phyloP scores from a whole-genome alignment of 441 rosid genomes.

The Pelargonium fulgidum region DNA sequence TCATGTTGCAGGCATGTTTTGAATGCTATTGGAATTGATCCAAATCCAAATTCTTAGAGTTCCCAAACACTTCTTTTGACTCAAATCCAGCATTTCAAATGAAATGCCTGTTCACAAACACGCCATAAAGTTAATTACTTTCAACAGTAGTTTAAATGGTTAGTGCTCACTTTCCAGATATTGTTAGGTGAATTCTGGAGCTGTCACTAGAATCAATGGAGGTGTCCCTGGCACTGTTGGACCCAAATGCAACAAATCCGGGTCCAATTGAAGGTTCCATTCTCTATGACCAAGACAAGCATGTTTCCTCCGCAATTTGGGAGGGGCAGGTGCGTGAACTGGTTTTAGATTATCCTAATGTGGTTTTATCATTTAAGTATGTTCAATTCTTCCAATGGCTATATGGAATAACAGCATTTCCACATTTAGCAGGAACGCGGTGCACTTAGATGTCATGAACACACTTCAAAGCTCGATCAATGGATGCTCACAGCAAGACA shows the following conservation, averaged over 20 bases:
- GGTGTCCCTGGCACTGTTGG: conserved; percentile 2
- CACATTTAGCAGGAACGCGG: conserved; percentile 25
- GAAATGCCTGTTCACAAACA: no score
- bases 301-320: conserved; percentile 6
- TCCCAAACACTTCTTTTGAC: no score
- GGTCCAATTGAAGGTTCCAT: conserved; percentile 5
- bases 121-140: no score
- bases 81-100: no score
- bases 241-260: conserved; percentile 7
- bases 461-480: conserved; percentile 87
- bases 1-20: no score
- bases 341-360: neutral
- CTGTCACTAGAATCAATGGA: conserved; percentile 1
- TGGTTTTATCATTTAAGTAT: neutral
- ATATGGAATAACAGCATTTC: neutral
- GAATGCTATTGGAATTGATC: no score
- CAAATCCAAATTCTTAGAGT: no score
- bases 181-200: neutral
- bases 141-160: neutral
- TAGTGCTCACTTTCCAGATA: neutral
- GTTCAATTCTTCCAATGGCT: neutral
- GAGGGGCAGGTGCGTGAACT: conserved; percentile 50
- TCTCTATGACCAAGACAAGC: conserved; percentile 3
- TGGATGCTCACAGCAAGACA: conserved; percentile 76
- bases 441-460: conserved; percentile 97